A percentile compares a stretch with the other conserved stretches of the same genome.
These are phyloP conservation scores for Astrothelium subdiscretum DNA, from an alignment of 495 filamentous ascomycete genomes.

Conservation along the genomic window DNA sequence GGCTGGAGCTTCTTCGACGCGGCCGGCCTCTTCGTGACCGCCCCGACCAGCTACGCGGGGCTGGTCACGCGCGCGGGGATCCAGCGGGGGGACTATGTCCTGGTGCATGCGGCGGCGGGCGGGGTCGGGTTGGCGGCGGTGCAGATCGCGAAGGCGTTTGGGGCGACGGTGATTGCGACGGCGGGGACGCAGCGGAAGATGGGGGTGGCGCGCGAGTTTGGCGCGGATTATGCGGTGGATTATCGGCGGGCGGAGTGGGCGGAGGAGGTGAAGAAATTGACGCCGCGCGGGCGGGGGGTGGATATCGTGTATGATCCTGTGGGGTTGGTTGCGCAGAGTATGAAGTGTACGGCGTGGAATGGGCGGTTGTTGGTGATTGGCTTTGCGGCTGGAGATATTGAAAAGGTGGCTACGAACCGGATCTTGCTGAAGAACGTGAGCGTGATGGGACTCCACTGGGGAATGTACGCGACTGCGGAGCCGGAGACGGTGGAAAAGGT, in stretches of 20 bases:
- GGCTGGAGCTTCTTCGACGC: conserved; percentile 79
- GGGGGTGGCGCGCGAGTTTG: conserved; percentile 63
- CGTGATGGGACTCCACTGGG: conserved; percentile 86
- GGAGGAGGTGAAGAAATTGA: conserved; percentile 63
- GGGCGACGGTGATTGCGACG: conserved; percentile 82
- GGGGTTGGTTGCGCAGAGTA: conserved; percentile 67
- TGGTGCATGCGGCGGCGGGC: conserved; percentile 86
- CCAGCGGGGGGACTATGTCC: conserved; percentile 70
- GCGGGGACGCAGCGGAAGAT: conserved; percentile 69
- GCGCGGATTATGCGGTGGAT: conserved; percentile 73
- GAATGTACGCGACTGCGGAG: conserved; percentile 65
- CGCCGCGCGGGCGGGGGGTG: conserved; percentile 58
- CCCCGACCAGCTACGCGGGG: conserved; percentile 79
- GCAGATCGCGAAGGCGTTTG: conserved; percentile 83
- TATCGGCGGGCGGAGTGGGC: conserved; percentile 65
- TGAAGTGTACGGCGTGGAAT: conserved; percentile 88
- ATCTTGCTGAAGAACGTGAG: conserved; percentile 90
- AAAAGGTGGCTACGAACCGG: conserved; percentile 85
- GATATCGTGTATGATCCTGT: conserved; percentile 90
- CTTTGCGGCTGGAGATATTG: conserved; percentile 79
- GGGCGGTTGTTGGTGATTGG: conserved; percentile 78
- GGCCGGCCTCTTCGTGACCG: conserved; percentile 82
- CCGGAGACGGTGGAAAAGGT: conserved; percentile 56
- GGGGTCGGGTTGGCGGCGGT: conserved; percentile 88
- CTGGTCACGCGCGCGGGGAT: conserved; percentile 67